A percentile compares a stretch with the other conserved stretches of the same genome.
These are phyloP conservation scores for Hypoxylon sp. DNA, from an alignment of 2,329 filamentous ascomycete genomes.

Conservation along the genomic window DNA sequence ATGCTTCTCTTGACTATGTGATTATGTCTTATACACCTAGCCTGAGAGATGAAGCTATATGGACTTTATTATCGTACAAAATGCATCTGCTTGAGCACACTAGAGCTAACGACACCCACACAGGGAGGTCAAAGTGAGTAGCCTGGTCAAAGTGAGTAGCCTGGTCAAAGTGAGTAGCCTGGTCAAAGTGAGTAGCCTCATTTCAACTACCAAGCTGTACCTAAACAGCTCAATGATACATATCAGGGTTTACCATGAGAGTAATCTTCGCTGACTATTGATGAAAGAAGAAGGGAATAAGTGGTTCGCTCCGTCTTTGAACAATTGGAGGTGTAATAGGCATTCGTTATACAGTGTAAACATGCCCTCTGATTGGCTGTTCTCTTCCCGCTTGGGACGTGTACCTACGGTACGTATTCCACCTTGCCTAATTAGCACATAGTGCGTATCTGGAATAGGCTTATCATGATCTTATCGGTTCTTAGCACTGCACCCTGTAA, in stretches of 20 bases:
- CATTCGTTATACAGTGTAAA: neutral
- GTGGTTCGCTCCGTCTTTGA: too few species aligned
- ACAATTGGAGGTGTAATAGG: conserved; percentile 1
- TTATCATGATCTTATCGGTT: conserved; percentile 8
- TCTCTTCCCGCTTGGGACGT: neutral
- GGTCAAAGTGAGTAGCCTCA: neutral
- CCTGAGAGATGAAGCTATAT: too few species aligned
- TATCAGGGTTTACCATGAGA: neutral
- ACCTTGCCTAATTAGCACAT: neutral
- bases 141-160: too few species aligned
- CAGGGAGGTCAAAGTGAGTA: too few species aligned
- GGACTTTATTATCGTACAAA: neutral
- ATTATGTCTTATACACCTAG: neutral
- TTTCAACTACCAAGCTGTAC: neutral
- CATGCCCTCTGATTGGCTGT: conserved; percentile 5
- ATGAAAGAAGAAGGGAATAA: too few species aligned
- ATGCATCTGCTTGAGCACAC: neutral
- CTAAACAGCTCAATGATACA: conserved; percentile 7
- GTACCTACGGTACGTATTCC: neutral
- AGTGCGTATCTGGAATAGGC: neutral
- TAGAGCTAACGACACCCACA: too few species aligned
- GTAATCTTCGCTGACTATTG: neutral
- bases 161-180: neutral
- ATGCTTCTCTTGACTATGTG: neutral
- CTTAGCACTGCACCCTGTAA: neutral